These are phyloP conservation scores for Cercospora sp. DNA, from an alignment of 2,329 filamentous ascomycete genomes.

Conservation along the genomic window DNA sequence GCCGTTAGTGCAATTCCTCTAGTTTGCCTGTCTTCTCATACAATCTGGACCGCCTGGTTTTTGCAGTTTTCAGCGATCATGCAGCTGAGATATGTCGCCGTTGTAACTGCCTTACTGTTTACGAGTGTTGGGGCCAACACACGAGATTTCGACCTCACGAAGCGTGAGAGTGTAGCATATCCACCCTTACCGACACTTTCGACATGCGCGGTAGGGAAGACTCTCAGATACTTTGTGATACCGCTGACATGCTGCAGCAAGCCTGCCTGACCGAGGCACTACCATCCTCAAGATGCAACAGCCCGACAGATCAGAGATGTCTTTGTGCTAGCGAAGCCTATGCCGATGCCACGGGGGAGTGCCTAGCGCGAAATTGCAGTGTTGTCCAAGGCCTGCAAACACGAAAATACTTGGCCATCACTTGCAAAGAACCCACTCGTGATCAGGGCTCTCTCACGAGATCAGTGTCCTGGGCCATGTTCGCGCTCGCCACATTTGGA, in stretches of 20 bases:
- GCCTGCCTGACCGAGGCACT: conserved; percentile 16
- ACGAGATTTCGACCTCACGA: not conserved
- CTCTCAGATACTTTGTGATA: not conserved
- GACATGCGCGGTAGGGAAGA: conserved; percentile 20
- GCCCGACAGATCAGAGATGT: conserved; percentile 15
- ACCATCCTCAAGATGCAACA: conserved; percentile 14
- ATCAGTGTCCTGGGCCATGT: conserved; percentile 21
- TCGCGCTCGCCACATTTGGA: conserved; percentile 17
- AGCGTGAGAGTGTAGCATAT: conserved; percentile 1
- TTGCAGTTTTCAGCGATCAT: not conserved
- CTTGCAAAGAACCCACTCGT: conserved; percentile 21
- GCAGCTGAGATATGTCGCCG: not conserved
- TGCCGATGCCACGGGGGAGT: conserved; percentile 5
- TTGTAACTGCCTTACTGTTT: not conserved
- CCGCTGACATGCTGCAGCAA: conserved; percentile 5
- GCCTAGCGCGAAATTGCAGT: conserved; percentile 22
- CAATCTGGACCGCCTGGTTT: conserved; percentile 6
- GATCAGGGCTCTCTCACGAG: conserved; percentile 15
- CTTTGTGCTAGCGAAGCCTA: conserved; percentile 17
- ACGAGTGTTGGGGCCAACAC: not conserved
- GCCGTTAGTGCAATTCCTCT: not conserved
- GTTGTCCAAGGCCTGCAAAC: conserved; percentile 17
- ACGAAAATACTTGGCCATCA: conserved; percentile 20
- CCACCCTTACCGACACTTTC: conserved; percentile 18
- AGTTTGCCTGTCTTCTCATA: conserved; percentile 2